phyloP scores from a whole-genome alignment of 345 rosid species.

The Populus euphratica region DNA sequence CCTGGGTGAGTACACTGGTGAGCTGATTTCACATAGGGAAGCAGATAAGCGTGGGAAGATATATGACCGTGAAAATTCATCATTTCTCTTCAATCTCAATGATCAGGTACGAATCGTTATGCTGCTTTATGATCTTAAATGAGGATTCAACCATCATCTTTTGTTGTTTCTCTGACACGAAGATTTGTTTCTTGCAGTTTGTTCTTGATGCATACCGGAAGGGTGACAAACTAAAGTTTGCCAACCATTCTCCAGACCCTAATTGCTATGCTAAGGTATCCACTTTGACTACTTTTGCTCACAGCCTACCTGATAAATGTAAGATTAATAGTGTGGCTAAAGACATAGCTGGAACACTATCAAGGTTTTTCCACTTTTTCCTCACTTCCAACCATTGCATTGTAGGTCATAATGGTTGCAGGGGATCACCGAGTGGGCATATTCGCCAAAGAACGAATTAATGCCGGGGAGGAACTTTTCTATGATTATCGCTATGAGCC shows the following conservation, averaged over 20 bases:
- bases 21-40: constrained; percentile 94
- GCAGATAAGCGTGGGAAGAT: constrained; percentile 99
- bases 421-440: constrained; percentile 97
- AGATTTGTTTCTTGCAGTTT: constrained; percentile 56
- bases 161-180: not conserved
- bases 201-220: constrained; percentile 97
- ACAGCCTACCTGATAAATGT: not conserved
- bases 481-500: constrained; percentile 96
- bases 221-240: constrained; percentile 95
- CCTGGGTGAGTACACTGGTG: constrained; percentile 98
- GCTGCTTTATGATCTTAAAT: not conserved
- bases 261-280: constrained; percentile 96
- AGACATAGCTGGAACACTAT: not conserved
- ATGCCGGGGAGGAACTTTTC: constrained; percentile 87
- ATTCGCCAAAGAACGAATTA: constrained; percentile 88
- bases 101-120: constrained; percentile 65
- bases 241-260: constrained; percentile 96
- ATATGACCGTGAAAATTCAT: constrained; percentile 96
- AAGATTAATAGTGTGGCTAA: too few relatives aligned
- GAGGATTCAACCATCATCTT: not conserved
- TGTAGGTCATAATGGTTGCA: constrained; percentile 92
- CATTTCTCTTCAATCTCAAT: constrained; percentile 93
- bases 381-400: not conserved
- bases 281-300: not conserved
- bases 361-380: not conserved